Conservation (phyloP, 495 filamentous ascomycete species). For the Delitschia confertaspora region DNA sequence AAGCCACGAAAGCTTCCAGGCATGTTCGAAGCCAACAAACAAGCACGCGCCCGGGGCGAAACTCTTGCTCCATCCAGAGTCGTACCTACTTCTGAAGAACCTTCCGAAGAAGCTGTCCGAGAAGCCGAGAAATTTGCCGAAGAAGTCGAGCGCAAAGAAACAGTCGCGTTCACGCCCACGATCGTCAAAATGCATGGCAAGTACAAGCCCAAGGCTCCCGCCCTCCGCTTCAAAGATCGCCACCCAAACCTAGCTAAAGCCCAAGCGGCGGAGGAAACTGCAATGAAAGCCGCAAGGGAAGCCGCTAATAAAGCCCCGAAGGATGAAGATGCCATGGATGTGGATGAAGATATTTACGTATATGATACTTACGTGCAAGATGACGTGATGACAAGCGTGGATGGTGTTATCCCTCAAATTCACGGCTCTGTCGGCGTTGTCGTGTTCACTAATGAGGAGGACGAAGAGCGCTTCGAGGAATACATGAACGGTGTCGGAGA, state of each 20-base stretch:
- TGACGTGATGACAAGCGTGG: slow-evolving; percentile 2
- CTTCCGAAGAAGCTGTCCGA: slow-evolving; percentile 20
- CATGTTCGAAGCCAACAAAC: slow-evolving; percentile 14
- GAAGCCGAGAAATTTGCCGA: slow-evolving; percentile 22
- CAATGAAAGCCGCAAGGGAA: too few relatives aligned
- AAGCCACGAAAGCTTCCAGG: slow-evolving; percentile 25
- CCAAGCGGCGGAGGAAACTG: slow-evolving; percentile 2
- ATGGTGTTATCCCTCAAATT: slow-evolving; percentile 2
- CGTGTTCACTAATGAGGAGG: slow-evolving; percentile 48
- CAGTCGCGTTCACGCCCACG: neutral
- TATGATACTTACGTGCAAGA: slow-evolving; percentile 55
- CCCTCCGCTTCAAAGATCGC: slow-evolving; percentile 26
- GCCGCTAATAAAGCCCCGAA: neutral
- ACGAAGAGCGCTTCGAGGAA: slow-evolving; percentile 44
- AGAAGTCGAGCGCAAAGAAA: slow-evolving; percentile 18
- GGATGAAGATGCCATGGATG: slow-evolving; percentile 27
- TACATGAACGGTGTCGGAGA: slow-evolving; percentile 55
- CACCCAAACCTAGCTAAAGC: slow-evolving; percentile 19
- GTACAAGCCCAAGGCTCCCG: slow-evolving; percentile 29
- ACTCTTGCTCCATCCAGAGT: neutral
- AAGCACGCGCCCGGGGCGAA: slow-evolving; percentile 18
- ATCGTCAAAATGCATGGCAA: neutral
- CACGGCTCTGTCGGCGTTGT: slow-evolving; percentile 43
- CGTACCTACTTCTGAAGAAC: slow-evolving; percentile 16
- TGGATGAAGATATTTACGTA: slow-evolving; percentile 43